These are phyloP conservation scores for Aureobasidium musti DNA, from an alignment of 2,329 filamentous ascomycete species.

Conservation along the genomic window DNA sequence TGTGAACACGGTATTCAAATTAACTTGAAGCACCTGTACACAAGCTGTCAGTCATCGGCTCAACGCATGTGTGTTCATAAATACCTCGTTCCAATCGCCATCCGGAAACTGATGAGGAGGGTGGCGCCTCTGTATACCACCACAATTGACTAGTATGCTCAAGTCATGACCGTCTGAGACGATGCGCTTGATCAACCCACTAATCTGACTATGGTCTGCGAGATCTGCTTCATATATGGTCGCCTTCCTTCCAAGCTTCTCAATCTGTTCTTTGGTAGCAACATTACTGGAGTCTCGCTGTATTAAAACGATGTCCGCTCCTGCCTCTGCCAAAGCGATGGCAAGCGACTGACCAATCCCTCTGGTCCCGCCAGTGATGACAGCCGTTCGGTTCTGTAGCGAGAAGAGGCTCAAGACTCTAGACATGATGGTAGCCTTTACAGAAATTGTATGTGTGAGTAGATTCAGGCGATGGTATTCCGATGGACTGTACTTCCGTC, in stretches of 20 bases:
- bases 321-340: constrained; percentile 48
- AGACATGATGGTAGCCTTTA: constrained; percentile 34
- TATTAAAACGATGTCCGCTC: constrained; percentile 40
- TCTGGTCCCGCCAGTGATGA: constrained; percentile 48
- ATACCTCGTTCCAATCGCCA: constrained; percentile 47
- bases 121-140: constrained; percentile 37
- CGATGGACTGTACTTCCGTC: not conserved
- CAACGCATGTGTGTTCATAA: not conserved
- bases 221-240: constrained; percentile 73
- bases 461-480: no score
- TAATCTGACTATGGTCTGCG: constrained; percentile 59
- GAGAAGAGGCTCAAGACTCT: constrained; percentile 48
- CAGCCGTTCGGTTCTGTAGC: constrained; percentile 46
- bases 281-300: constrained; percentile 58
- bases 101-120: constrained; percentile 38
- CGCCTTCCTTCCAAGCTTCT: constrained; percentile 66
- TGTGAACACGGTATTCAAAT: constrained; percentile 78
- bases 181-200: constrained; percentile 51
- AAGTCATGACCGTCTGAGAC: constrained; percentile 34
- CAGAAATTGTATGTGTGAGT: not conserved
- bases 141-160: constrained; percentile 39
- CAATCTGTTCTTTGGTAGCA: constrained; percentile 62
- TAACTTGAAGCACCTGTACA: constrained; percentile 74
- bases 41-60: not conserved
- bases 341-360: constrained; percentile 51